Evolutionary conservation across 768 basidiomycete species (phyloP), one percentile per base, ranked within the genome.

Genomic region (Austroboletus eburneus): DNA sequence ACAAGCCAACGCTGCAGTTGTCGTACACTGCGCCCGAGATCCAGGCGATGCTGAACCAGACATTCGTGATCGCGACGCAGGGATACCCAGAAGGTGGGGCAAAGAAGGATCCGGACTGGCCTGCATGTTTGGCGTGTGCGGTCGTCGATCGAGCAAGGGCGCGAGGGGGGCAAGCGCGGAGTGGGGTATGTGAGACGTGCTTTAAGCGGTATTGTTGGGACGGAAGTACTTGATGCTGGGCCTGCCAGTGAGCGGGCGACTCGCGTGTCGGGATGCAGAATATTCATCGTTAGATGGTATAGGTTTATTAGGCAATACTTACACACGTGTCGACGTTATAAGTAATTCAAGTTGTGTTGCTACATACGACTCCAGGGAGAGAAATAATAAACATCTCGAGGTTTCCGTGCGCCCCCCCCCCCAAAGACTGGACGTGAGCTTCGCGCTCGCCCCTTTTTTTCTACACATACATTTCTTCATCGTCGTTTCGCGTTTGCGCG

Each of bases 71-170:
- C 42, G 67, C 70, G 14, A 70, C 71, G n/a, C 72, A 77, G 55
- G 77, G 77, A 2, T 65, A 68, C 34, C 60, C 67, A 4, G 30
- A 54, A 17, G 43, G 66, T 14, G 57, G 58, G 16, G 27, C 50
- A 16, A 57, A 65, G 35, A 64, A 52, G 0, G 74, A 76, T 17
- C 48, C 60, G 0, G 57, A 76, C 21, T 80, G 74, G 73, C 67
- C 74, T 0, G 70, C 70, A 20, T 78, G 77, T 42, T 55, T 81
- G 17, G 75, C 76, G 4, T 80, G 79, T 43, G 77, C 75, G 0
- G 53, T 79, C 10, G 70, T 76, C 22, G 79, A 80, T 39, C 69
- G 76, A 17, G 71, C 70, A 9, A 60, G 74, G 3, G 48, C 46
- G 30, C 42, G 65, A 24, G 52, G 46, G 35, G 55, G 65, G 3